phyloP scores from a whole-genome alignment of 495 filamentous ascomycete species.

The Xylaria sp. region DNA sequence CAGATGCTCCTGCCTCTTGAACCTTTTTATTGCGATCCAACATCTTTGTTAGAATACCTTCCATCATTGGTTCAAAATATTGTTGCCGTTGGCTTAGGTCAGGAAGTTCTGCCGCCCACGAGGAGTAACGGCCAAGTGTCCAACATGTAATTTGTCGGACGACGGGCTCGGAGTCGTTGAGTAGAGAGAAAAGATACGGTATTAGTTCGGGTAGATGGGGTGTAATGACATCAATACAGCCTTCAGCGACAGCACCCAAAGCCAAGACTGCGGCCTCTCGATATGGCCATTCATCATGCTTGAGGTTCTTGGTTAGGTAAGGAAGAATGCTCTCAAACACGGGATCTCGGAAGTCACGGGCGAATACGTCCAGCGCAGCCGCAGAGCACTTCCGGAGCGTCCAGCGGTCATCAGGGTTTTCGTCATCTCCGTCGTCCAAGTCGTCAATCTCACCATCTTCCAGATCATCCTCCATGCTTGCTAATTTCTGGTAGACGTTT shows the following conservation, averaged over 20 bases:
- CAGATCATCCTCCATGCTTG: conserved; percentile 70
- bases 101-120: conserved; percentile 83
- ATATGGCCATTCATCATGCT: conserved; percentile 87
- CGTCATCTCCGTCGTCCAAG: conserved; percentile 75
- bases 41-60: conserved; percentile 93
- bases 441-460: conserved; percentile 91
- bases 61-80: conserved; percentile 97
- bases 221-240: conserved; percentile 87
- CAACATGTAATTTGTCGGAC: conserved; percentile 98
- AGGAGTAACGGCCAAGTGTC: conserved; percentile 92
- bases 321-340: conserved; percentile 93
- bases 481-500: conserved; percentile 57
- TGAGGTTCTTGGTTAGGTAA: conserved; percentile 89
- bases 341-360: conserved; percentile 82
- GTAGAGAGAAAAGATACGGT: conserved; percentile 85
- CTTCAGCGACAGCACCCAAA: conserved; percentile 92
- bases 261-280: conserved; percentile 95
- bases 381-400: conserved; percentile 97
- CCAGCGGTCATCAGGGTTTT: conserved; percentile 92
- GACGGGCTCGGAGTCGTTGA: conserved; percentile 87
- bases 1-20: conserved; percentile 94
- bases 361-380: conserved; percentile 92
- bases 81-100: conserved; percentile 69
- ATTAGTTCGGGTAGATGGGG: conserved; percentile 92
- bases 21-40: conserved; percentile 97